Evolutionary conservation across 2,329 filamentous ascomycete species (phyloP).

Genomic region (Fusarium subglutinans): DNA sequence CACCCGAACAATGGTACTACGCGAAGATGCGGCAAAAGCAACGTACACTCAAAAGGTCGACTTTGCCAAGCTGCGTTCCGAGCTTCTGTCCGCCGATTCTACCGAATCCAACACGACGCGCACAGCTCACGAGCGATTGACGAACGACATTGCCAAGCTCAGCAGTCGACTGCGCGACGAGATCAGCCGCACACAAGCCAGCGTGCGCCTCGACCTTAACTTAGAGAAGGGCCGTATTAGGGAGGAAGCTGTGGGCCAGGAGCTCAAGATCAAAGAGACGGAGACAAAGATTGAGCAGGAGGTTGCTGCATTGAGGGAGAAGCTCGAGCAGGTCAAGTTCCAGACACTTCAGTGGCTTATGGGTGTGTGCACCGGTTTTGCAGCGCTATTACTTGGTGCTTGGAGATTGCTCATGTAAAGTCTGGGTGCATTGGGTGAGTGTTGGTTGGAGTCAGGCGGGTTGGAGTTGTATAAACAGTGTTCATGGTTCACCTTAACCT

Average conservation of each 20-base stretch:
- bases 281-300: slow-evolving; percentile 99
- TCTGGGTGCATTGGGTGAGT: neutral
- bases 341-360: slow-evolving; percentile 98
- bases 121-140: slow-evolving; percentile 88
- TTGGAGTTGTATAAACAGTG: slow-evolving; percentile 11
- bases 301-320: slow-evolving; percentile 87
- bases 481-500: slow-evolving; percentile 28
- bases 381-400: slow-evolving; percentile 73
- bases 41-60: slow-evolving; percentile 92
- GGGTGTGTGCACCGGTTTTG: slow-evolving; percentile 78
- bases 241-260: slow-evolving; percentile 95
- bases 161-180: slow-evolving; percentile 91
- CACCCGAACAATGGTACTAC: slow-evolving; percentile 96
- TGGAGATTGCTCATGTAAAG: slow-evolving; percentile 74
- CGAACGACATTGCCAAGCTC: slow-evolving; percentile 94
- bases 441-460: neutral
- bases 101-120: slow-evolving; percentile 90
- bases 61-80: slow-evolving; percentile 95
- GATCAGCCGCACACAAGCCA: slow-evolving; percentile 92
- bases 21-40: slow-evolving; percentile 88
- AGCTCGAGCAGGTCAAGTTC: slow-evolving; percentile 97
- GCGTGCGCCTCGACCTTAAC: slow-evolving; percentile 90
- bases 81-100: slow-evolving; percentile 90
- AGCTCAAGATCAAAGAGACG: slow-evolving; percentile 98
- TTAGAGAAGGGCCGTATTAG: slow-evolving; percentile 95